Base-by-base conservation (phyloP, 2,329 filamentous ascomycete species). In the Talaromyces sp. region DNA sequence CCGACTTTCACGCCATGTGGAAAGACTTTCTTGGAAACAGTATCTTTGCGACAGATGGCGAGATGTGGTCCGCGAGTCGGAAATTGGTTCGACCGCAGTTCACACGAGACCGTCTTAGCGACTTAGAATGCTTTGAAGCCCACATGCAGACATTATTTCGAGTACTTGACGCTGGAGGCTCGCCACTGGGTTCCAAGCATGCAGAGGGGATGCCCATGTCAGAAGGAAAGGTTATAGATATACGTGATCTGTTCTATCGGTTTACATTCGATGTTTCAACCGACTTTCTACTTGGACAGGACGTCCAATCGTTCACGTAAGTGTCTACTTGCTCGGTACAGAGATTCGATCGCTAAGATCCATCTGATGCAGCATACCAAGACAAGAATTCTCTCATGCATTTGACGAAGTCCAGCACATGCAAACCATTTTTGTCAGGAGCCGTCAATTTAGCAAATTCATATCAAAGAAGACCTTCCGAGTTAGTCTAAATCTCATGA, bases 41-140 rank as follows among this genome's bases (percentile, higher is more conserved):
- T 6, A 82, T 84, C 56, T 84, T 85, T 66, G 78, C 79, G 0
- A 72, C 77, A 0, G 79, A 84, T 53, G 82, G 82, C 0, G 65
- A 71, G 6, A 70, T 72, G 2, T 85, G 83, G 82, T 89, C 93
- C 68, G 83, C 85, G 66, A 91, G 88, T 55, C 85, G 93, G 4
- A 36, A 36, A 14, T 36, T 36, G 33, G 14, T 96, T 67, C 83
- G 92, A 6, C 92, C 93, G 0, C 91, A 96, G 71, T 96, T 96
- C 75, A 87, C 92, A 66, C 89, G 89, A 69, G 90, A 79, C 12
- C 83, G 85, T 64, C 76, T 86, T 12, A 79, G 78, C 3, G 81
- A 86, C 67, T 69, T 86, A 4, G 73, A 77, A 36, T 84, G 83
- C 1, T 87, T 89, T 57, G 87, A 89, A 67, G 75, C 71, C 2